phyloP scores from a whole-genome alignment of 2,329 filamentous ascomycete genomes.

The Hypoxylon sp. region DNA sequence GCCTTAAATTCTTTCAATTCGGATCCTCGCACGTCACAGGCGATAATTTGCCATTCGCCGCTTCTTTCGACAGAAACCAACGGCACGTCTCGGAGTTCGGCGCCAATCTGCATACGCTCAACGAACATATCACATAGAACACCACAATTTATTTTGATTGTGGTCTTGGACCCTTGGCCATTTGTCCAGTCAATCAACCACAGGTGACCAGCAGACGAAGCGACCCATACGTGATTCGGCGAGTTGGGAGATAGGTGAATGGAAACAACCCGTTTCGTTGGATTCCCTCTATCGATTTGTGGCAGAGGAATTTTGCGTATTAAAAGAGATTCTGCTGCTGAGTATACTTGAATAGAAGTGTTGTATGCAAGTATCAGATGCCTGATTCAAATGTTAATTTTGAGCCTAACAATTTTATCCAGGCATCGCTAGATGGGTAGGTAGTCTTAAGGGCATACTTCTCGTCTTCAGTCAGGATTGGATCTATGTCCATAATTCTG shows the following conservation, averaged over 20 bases:
- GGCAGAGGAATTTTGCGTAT: conserved; percentile 77
- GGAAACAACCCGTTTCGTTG: conserved; percentile 59
- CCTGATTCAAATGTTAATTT: conserved; percentile 62
- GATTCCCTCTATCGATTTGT: conserved; percentile 51
- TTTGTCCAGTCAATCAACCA: conserved; percentile 73
- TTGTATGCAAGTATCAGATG: conserved; percentile 82
- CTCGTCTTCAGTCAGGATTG: conserved; percentile 73
- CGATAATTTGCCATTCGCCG: conserved; percentile 60
- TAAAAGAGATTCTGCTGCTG: conserved; percentile 84
- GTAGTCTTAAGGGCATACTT: conserved; percentile 61
- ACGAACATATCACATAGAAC: conserved; percentile 64
- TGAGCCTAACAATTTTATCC: conserved; percentile 1
- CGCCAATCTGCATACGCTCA: conserved; percentile 57
- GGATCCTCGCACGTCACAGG: conserved; percentile 60
- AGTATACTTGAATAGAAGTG: conserved; percentile 84
- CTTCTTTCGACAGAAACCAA: conserved; percentile 63
- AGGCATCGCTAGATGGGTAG: neutral
- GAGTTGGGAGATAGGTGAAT: conserved; percentile 62
- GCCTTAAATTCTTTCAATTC: conserved; percentile 54
- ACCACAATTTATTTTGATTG: conserved; percentile 61
- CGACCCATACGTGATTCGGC: conserved; percentile 71
- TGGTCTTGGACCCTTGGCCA: conserved; percentile 60
- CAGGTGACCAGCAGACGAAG: conserved; percentile 70
- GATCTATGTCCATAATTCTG: conserved; percentile 75
- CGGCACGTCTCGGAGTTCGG: conserved; percentile 61